These are phyloP conservation scores for Paradendryphiella salina DNA, from an alignment of 2,329 filamentous ascomycete species.

Conservation along the genomic window DNA sequence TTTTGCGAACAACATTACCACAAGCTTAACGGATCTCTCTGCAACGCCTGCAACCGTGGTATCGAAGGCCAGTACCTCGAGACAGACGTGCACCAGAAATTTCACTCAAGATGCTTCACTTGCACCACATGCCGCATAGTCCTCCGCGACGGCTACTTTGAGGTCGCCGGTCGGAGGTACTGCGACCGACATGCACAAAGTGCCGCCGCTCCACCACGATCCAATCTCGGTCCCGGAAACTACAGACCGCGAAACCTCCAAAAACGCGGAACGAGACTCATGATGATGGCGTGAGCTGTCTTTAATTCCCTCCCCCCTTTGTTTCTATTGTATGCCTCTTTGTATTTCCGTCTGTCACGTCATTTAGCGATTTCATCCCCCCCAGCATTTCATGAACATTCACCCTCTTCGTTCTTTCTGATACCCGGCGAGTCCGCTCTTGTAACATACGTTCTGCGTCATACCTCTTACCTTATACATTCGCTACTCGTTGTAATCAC, in stretches of 20 bases:
- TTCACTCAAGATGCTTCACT: conserved; percentile 83
- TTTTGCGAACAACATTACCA: conserved; percentile 95
- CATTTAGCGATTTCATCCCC: conserved; percentile 17
- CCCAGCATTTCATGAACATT: conserved; percentile 19
- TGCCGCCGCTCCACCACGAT: conserved; percentile 49
- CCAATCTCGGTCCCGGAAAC: conserved; percentile 45
- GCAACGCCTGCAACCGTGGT: conserved; percentile 74
- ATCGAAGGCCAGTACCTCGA: conserved; percentile 95
- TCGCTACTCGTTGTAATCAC: conserved; percentile 15
- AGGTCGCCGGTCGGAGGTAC: conserved; percentile 76
- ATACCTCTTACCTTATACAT: conserved; percentile 13
- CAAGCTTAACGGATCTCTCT: conserved; percentile 83
- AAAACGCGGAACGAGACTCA: conserved; percentile 55
- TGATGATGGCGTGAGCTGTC: conserved; percentile 52
- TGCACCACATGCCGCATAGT: conserved; percentile 77
- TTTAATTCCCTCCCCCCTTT: neutral
- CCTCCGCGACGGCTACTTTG: conserved; percentile 85
- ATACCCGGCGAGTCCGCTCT: conserved; percentile 33
- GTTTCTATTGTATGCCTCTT: neutral
- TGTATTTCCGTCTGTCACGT: conserved; percentile 5
- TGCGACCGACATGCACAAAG: conserved; percentile 84
- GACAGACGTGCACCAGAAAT: conserved; percentile 75
- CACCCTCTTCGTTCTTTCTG: conserved; percentile 20
- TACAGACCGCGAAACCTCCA: conserved; percentile 49
- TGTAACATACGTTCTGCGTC: conserved; percentile 7